Percentiles rank a stretch among this genome's conserved stretches.
Evolutionary conservation across 140 eudicot genomes (phyloP).

Genomic region (Cichorium intybus): DNA sequence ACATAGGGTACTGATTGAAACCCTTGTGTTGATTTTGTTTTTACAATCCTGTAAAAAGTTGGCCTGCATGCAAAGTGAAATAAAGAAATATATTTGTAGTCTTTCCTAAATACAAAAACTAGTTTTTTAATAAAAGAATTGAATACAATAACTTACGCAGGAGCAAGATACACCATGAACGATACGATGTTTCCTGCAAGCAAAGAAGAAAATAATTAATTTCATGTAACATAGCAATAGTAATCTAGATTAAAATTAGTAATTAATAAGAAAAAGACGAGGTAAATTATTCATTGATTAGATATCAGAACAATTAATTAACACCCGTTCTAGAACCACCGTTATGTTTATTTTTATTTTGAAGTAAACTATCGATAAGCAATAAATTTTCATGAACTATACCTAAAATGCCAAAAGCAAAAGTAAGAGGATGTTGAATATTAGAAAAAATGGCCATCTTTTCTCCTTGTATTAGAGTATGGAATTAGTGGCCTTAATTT

Average conservation of each 20-base stretch:
- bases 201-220: neutral
- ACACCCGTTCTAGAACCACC: too few relatives aligned
- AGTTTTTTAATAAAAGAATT: neutral
- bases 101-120: neutral
- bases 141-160: slow-evolving; percentile 41
- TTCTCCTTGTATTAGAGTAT: neutral
- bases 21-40: slow-evolving; percentile 67
- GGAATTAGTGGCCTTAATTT: slow-evolving; percentile 10
- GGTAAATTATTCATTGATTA: neutral
- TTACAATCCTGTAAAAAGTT: slow-evolving; percentile 56
- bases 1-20: slow-evolving; percentile 75
- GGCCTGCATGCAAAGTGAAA: slow-evolving; percentile 43
- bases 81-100: neutral
- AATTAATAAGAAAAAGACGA: neutral
- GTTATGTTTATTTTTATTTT: too few relatives aligned
- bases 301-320: too few relatives aligned
- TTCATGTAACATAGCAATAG: neutral
- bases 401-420: slow-evolving; percentile 55
- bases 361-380: too few relatives aligned
- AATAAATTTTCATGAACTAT: neutral
- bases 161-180: slow-evolving; percentile 57
- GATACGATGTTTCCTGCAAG: slow-evolving; percentile 56
- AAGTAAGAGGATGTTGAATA: slow-evolving; percentile 40
- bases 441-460: slow-evolving; percentile 39
- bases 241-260: neutral